Evolutionary conservation across 2,329 filamentous ascomycete species (phyloP).

Genomic region (Incumbomyces lentus): DNA sequence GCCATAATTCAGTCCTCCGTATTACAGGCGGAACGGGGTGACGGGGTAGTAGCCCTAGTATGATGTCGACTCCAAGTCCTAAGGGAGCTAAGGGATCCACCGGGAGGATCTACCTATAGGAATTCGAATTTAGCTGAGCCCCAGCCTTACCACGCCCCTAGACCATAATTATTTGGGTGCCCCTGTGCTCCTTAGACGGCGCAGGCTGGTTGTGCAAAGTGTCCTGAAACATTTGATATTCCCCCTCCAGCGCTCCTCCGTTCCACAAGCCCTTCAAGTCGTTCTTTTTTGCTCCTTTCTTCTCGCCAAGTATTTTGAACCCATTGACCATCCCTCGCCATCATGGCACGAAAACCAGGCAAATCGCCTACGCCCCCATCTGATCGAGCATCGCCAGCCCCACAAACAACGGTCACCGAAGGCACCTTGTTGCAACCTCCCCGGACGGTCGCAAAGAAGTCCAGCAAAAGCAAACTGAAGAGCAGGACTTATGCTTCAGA

Average conservation of each 20-base stretch:
- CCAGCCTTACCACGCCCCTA: not conserved
- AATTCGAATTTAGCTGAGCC: not conserved
- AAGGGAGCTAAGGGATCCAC: no score
- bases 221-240: not conserved
- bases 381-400: conserved; percentile 3
- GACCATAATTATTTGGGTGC: not conserved
- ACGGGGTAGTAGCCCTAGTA: no score
- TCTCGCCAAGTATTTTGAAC: not conserved
- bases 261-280: conserved; percentile 1
- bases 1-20: no score
- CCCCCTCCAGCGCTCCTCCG: not conserved
- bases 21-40: no score
- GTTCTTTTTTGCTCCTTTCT: not conserved
- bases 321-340: not conserved
- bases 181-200: conserved; percentile 3
- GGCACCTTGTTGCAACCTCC: not conserved
- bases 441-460: conserved; percentile 2
- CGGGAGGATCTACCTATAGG: not conserved
- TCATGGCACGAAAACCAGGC: conserved; percentile 7
- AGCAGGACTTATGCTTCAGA: conserved; percentile 36
- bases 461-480: conserved; percentile 18
- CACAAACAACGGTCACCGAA: not conserved
- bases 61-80: no score
- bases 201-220: conserved; percentile 4
- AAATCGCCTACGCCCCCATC: conserved; percentile 2